Percentiles rank a stretch among this genome's conserved stretches.
Conservation (phyloP, 2,329 filamentous ascomycete genomes). For the Parastagonospora avenae region DNA sequence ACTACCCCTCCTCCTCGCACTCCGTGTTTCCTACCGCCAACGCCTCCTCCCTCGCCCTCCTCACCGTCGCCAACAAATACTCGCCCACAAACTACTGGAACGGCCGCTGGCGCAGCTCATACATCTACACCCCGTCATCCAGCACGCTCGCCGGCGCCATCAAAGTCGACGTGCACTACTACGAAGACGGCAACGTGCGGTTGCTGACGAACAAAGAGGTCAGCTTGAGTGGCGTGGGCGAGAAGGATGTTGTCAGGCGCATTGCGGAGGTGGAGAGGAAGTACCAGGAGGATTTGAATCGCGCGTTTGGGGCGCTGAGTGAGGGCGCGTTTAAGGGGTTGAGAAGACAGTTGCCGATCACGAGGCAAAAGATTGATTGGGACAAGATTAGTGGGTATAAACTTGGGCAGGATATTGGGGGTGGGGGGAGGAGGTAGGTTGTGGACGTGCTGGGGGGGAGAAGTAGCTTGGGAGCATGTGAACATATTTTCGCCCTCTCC, state of each 20-base stretch:
- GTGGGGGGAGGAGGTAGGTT: slow-evolving; percentile 41
- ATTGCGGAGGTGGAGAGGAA: slow-evolving; percentile 83
- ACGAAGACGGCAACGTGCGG: slow-evolving; percentile 97
- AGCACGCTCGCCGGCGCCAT: slow-evolving; percentile 75
- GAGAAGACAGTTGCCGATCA: slow-evolving; percentile 91
- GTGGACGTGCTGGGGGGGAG: too few species aligned
- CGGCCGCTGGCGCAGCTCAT: slow-evolving; percentile 91
- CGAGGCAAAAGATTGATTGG: slow-evolving; percentile 99
- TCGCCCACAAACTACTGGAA: slow-evolving; percentile 99
- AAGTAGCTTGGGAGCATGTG: neutral
- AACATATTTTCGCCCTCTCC: neutral
- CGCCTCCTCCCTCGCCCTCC: slow-evolving; percentile 75
- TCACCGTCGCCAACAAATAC: slow-evolving; percentile 95
- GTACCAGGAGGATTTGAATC: slow-evolving; percentile 96
- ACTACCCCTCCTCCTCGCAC: slow-evolving; percentile 81
- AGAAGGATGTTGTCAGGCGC: slow-evolving; percentile 73
- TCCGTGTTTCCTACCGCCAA: slow-evolving; percentile 82
- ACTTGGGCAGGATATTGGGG: slow-evolving; percentile 58
- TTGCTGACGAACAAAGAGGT: slow-evolving; percentile 86
- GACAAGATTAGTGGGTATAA: slow-evolving; percentile 96
- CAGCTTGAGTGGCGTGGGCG: slow-evolving; percentile 61
- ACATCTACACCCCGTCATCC: slow-evolving; percentile 74
- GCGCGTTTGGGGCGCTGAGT: slow-evolving; percentile 83
- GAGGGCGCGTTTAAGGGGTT: slow-evolving; percentile 95
- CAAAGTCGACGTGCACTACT: slow-evolving; percentile 97